Evolutionary conservation across 2,329 filamentous ascomycete genomes (phyloP), one percentile per base, ranked within the genome.

Genomic region (Calonectria crousiana): DNA sequence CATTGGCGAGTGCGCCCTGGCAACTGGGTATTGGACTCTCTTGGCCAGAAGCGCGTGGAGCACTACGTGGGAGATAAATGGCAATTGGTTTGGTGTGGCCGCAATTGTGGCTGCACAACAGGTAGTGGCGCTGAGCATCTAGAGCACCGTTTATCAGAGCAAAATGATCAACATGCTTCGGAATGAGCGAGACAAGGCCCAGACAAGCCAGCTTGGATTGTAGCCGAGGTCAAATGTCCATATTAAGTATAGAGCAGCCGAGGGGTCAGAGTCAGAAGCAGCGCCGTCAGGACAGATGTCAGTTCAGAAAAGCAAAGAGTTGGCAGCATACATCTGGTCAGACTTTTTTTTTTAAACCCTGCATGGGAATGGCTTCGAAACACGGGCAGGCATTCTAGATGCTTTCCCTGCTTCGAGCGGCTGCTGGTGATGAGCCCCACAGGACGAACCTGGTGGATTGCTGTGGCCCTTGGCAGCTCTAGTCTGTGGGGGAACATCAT

Each of bases 361-460:
- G 67, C 74, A 74, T 60, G 62, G 64, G 53, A 44, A 71, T 76
- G 62, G 60, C 70, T 67, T 72, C 56, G 69, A 75, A 69, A 73
- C 71, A 64, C 34, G 73, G 72, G 52, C 69, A 41, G 62, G 64
- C 70, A 75, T 80, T 80, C 79, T 80, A 80, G 78, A 79, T 76
- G 72, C 69, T 73, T 80, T 80, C 78, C 76, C 64, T 79, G 67
- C 76, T 56, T 66, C 66, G 69, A 53, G 69, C 73, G 67, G 71
- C 41, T 78, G 72, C 69, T 71, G 60, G 76, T 74, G 58, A 71
- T 68, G 51, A 51, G 56, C 62, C 67, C 60, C 77, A 78, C 72
- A 72, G 75, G 34, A 56, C 60, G 47, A 41, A 66, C 74, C 64
- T 73, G 78, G 78, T 62, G 51, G 56, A 62, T 41, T 28, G 34